phyloP scores from a whole-genome alignment of 345 rosid genomes.

The Salix dunnii region DNA sequence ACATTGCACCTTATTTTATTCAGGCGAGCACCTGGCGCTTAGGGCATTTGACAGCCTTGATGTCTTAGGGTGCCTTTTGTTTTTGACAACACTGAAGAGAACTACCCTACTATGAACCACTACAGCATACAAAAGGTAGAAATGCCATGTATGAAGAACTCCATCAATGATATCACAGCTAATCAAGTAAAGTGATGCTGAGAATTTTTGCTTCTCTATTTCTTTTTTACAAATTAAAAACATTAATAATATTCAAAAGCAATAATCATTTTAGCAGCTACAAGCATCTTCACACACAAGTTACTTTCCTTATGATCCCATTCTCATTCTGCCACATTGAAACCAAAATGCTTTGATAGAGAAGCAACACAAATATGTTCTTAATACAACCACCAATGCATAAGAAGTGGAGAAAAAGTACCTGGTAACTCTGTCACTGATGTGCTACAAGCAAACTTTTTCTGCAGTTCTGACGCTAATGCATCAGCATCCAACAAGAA shows the following conservation, averaged over 20 bases:
- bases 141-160: neutral
- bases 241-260: neutral
- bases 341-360: neutral
- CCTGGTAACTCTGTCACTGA: slow-evolving; percentile 80
- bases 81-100: neutral
- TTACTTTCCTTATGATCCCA: neutral
- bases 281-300: neutral
- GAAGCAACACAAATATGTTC: neutral
- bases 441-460: slow-evolving; percentile 95
- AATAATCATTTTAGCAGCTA: neutral
- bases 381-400: neutral
- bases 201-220: too few species aligned
- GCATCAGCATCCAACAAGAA: slow-evolving; percentile 80
- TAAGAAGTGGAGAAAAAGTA: slow-evolving; percentile 10
- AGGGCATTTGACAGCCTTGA: too few species aligned
- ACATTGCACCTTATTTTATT: too few species aligned
- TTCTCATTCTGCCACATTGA: neutral
- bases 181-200: neutral
- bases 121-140: neutral
- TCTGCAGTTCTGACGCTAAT: slow-evolving; percentile 91
- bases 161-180: neutral
- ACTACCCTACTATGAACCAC: neutral
- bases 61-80: too few species aligned
- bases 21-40: too few species aligned
- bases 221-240: too few species aligned